Conservation (phyloP, 1,284 basidiomycete species). For the Wallemia ichthyophaga region DNA sequence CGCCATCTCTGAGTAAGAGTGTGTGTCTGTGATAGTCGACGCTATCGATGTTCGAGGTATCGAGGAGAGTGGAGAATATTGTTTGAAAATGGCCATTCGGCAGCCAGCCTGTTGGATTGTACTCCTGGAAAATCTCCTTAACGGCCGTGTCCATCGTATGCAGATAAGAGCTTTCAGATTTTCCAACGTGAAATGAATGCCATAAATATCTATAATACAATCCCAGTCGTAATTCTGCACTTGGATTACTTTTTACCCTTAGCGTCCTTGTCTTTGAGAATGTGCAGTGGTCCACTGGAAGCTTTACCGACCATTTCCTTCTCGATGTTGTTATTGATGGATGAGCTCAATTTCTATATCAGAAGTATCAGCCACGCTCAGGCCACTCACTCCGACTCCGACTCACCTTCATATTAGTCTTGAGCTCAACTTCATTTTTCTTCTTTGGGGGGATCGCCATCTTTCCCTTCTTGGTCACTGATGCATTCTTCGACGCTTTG, state of each 20-base stretch:
- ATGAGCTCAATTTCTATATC: conserved; percentile 40
- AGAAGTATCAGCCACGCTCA: conserved; percentile 4
- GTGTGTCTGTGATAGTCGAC: background rate
- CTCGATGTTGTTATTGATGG: conserved; percentile 68
- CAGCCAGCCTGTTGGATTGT: background rate
- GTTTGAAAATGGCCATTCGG: background rate
- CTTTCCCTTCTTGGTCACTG: conserved; percentile 31
- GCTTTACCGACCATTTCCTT: conserved; percentile 64
- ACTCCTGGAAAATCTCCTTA: background rate
- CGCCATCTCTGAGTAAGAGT: background rate
- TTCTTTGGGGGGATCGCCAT: conserved; percentile 42
- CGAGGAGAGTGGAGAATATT: background rate
- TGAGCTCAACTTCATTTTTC: conserved; percentile 30
- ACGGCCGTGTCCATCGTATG: background rate
- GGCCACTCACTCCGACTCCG: conserved; percentile 1
- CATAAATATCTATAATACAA: background rate
- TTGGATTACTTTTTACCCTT: background rate
- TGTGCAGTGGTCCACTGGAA: conserved; percentile 49
- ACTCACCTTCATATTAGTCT: conserved; percentile 31
- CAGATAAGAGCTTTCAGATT: too few relatives aligned
- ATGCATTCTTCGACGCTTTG: background rate
- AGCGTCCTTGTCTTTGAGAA: conserved; percentile 38
- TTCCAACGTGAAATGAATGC: background rate
- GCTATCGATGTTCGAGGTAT: background rate
- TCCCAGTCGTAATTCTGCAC: background rate